phyloP scores from a whole-genome alignment of 139 green algal genomes.

The Pleodorina starrii region DNA sequence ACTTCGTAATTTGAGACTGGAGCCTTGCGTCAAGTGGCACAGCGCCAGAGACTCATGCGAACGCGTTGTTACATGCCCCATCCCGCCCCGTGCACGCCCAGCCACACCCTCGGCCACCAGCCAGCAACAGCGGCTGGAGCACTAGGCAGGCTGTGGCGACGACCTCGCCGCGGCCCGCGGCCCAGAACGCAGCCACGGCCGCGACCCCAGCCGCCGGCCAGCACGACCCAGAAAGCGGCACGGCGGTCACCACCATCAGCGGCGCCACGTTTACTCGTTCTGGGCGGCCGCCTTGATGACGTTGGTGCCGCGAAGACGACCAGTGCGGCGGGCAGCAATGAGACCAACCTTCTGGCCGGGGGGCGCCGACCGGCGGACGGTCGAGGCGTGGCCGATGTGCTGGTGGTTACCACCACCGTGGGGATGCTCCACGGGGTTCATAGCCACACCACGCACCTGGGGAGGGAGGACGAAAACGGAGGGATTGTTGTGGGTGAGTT shows the following conservation, averaged over 20 bases:
- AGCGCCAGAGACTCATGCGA: neutral
- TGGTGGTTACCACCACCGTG: conserved; percentile 99
- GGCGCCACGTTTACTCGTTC: conserved; percentile 51
- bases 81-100: neutral
- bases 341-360: conserved; percentile 87
- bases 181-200: neutral
- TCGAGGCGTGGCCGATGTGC: conserved; percentile 99
- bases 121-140: neutral
- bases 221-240: neutral
- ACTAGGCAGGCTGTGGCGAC: neutral
- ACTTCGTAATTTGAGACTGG: too few relatives aligned
- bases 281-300: conserved; percentile 61
- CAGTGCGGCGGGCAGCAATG: conserved; percentile 80
- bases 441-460: conserved; percentile 98
- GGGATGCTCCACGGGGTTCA: conserved; percentile 99
- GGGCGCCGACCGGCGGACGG: conserved; percentile 89
- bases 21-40: too few relatives aligned
- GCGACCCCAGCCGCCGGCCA: neutral
- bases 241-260: neutral
- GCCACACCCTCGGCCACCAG: neutral
- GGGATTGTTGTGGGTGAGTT: too few relatives aligned
- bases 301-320: conserved; percentile 76
- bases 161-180: neutral
- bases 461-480: too few relatives aligned
- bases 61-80: neutral